Evolutionary conservation across 768 basidiomycete genomes (phyloP).

Genomic region (Kondoa malvinella): DNA sequence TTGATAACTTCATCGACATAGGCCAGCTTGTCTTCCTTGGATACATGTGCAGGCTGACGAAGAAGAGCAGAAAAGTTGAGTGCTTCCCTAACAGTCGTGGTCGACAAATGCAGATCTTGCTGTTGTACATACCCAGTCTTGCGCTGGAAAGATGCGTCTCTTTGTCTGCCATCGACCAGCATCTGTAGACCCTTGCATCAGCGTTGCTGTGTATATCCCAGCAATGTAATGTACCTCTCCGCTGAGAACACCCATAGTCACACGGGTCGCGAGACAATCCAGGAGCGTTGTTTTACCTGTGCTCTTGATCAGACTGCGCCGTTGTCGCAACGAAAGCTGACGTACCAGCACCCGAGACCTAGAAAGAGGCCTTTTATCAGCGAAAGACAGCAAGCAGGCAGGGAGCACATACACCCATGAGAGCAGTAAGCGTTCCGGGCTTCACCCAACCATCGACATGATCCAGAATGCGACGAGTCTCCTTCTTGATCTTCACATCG

Average conservation of each 20-base stretch:
- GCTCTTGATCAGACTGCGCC: too few species aligned
- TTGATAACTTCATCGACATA: constrained; percentile 37
- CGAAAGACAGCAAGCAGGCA: constrained; percentile 30
- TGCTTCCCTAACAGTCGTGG: constrained; percentile 36
- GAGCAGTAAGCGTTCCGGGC: constrained; percentile 33
- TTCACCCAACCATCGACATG: constrained; percentile 29
- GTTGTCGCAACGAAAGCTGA: too few species aligned
- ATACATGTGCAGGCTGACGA: constrained; percentile 32
- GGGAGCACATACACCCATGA: constrained; percentile 38
- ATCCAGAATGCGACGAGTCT: constrained; percentile 21
- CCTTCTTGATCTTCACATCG: constrained; percentile 28
- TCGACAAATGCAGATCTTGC: constrained; percentile 33
- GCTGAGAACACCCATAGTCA: constrained; percentile 36
- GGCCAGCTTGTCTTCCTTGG: constrained; percentile 32
- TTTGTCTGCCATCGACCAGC: constrained; percentile 34
- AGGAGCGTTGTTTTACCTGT: constrained; percentile 25
- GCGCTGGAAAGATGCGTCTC: constrained; percentile 36
- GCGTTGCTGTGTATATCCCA: too few species aligned
- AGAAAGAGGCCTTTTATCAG: too few species aligned
- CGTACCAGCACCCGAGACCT: too few species aligned
- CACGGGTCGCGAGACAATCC: constrained; percentile 29
- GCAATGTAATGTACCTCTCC: too few species aligned
- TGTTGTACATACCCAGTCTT: constrained; percentile 30
- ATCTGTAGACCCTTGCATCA: too few species aligned
- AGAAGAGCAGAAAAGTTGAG: constrained; percentile 35